These are phyloP conservation scores for Tuctoria greenei DNA, from an alignment of 176 grass and related monocot genomes.

Conservation along the genomic window DNA sequence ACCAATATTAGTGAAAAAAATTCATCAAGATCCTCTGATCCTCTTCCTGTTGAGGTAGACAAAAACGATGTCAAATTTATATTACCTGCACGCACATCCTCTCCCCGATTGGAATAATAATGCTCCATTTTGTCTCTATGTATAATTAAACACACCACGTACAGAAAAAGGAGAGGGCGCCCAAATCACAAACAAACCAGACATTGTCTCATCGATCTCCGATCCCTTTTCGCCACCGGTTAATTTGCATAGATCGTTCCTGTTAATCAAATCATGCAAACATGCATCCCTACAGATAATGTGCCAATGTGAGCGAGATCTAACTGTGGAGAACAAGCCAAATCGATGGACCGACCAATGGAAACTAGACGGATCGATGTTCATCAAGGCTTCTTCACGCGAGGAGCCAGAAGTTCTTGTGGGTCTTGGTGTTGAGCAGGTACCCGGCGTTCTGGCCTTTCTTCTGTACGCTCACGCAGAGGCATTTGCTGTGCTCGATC, in stretches of 20 bases:
- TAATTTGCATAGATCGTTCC: not conserved
- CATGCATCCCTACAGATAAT: not conserved
- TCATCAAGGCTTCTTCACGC: conserved; percentile 34
- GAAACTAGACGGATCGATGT: not conserved
- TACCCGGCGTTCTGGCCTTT: conserved; percentile 87
- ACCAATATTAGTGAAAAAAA: not conserved
- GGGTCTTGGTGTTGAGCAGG: conserved; percentile 86
- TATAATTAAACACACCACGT: not conserved
- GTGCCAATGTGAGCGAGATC: not conserved
- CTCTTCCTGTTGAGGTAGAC: not conserved
- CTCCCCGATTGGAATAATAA: not conserved
- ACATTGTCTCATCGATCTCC: not conserved
- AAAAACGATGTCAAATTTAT: not conserved
- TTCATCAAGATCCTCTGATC: not conserved
- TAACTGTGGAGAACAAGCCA: not conserved
- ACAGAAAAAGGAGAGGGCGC: not conserved
- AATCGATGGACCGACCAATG: not conserved
- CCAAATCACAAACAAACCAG: not conserved
- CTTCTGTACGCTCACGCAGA: conserved; percentile 91
- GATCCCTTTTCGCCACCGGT: not conserved
- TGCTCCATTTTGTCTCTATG: not conserved
- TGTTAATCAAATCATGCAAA: not conserved
- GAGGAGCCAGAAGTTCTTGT: conserved; percentile 97
- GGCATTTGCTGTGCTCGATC: conserved; percentile 89
- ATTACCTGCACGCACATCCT: not conserved